Base-by-base conservation (phyloP, 2,329 filamentous ascomycete genomes). In the Ustilaginoidea virens region DNA sequence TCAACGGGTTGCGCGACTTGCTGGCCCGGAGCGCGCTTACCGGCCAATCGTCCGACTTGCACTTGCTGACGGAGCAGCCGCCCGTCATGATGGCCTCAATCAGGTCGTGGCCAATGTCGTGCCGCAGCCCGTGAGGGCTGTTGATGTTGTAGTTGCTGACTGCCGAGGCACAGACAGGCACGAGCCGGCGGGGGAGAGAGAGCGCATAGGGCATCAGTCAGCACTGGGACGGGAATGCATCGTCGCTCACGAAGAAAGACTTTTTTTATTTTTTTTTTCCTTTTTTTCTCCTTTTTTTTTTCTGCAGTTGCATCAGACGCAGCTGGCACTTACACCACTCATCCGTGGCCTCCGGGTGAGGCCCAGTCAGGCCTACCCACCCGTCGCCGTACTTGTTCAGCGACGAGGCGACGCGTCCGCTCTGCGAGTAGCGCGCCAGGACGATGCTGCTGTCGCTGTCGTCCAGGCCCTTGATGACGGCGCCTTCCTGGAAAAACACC, bases 401-500 rank as follows among this genome's bases (percentile, higher is more conserved):
- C 4, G 38, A 39, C 2, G 43, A 40, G 9, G 43, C 43, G 2
- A 45, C 39, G 28, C 43, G 27, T 2, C 37, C 38, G 9, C 36
- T 40, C 23, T 24, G 34, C 2, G 42, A 45, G 25, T 47, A 47
- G 3, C 33, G 31, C 2, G 32, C 43, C 12, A 47, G 20, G 4
- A 46, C 35, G 7, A 35, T 28, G 12, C 13, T 24, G 17, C 24
- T 27, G 9, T 35, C 26, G 12, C 33, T 33, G n/a, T 32, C 30
- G 9, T 29, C 16, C 5, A 42, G n/a, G 7, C 39, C 37, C 10
- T 29, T 36, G n/a, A 45, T 35, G 6, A 36, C 24, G 1, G 37
- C 36, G 8, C 44, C 43, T 17, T 47, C 44, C 24, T 47, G 44
- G 25, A 45, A 47, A 17, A 40, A 47, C 5, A 44, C n/a, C 44